phyloP scores from a whole-genome alignment of 2,329 filamentous ascomycete genomes.

The Phyllosticta citriasiana region DNA sequence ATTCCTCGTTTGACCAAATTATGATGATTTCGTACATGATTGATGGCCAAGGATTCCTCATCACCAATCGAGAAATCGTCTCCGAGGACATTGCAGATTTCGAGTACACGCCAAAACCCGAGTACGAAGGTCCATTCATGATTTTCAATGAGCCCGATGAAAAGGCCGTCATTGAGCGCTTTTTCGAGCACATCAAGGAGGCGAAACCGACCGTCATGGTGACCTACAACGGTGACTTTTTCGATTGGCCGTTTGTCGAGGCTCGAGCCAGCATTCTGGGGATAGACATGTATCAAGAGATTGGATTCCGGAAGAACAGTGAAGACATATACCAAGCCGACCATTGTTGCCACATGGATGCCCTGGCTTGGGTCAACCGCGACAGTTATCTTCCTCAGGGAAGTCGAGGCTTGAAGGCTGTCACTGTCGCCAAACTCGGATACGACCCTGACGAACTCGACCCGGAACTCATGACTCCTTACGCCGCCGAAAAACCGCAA shows the following conservation, averaged over 20 bases:
- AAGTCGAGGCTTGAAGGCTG: slow-evolving; percentile 92
- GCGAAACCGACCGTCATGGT: slow-evolving; percentile 92
- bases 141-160: slow-evolving; percentile 98
- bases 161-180: slow-evolving; percentile 75
- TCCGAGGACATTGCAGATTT: slow-evolving; percentile 97
- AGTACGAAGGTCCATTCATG: slow-evolving; percentile 91
- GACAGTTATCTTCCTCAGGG: slow-evolving; percentile 97
- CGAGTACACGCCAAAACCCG: slow-evolving; percentile 94
- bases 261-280: slow-evolving; percentile 84
- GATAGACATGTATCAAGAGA: slow-evolving; percentile 99
- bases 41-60: slow-evolving; percentile 92
- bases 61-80: slow-evolving; percentile 95
- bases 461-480: slow-evolving; percentile 88
- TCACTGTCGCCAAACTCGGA: slow-evolving; percentile 93
- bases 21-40: slow-evolving; percentile 99
- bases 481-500: slow-evolving; percentile 80
- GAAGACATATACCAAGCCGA: slow-evolving; percentile 96
- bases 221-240: slow-evolving; percentile 99
- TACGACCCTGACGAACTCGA: slow-evolving; percentile 98
- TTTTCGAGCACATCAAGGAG: slow-evolving; percentile 93
- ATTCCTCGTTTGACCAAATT: slow-evolving; percentile 86
- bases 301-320: slow-evolving; percentile 88
- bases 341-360: slow-evolving; percentile 97
- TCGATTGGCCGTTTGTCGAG: slow-evolving; percentile 99
- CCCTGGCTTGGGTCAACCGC: slow-evolving; percentile 97